Conservation (phyloP, 2,329 filamentous ascomycete species). For the Trichoderma gracile region DNA sequence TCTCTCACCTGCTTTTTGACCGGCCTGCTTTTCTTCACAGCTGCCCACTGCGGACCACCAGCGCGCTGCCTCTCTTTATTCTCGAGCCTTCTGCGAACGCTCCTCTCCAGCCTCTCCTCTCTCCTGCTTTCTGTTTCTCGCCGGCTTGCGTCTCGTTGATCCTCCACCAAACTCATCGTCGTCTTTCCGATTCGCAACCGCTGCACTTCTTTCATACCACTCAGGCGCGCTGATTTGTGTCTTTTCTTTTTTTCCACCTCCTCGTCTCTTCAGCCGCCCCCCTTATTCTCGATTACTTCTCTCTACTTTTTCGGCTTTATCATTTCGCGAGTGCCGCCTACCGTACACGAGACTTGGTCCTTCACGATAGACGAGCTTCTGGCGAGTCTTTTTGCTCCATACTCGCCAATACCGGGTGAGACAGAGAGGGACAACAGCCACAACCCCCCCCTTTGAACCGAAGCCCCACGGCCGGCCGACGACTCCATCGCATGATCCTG, state of each 20-base stretch:
- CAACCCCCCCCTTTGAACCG: neutral
- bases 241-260: neutral
- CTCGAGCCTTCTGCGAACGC: constrained; percentile 26
- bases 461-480: constrained; percentile 11
- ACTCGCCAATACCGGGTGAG: constrained; percentile 4
- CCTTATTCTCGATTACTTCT: neutral
- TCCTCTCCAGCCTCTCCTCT: neutral
- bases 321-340: neutral
- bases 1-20: constrained; percentile 1
- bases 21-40: constrained; percentile 11
- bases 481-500: constrained; percentile 6
- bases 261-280: neutral
- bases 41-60: constrained; percentile 19
- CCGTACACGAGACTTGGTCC: neutral
- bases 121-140: constrained; percentile 7
- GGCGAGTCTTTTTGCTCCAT: neutral
- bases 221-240: constrained; percentile 3
- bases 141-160: constrained; percentile 4
- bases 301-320: too few relatives aligned
- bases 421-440: neutral
- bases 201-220: constrained; percentile 1
- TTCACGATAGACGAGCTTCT: neutral
- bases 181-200: constrained; percentile 12
- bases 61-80: constrained; percentile 23
- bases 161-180: neutral